Base-by-base conservation (phyloP, 768 basidiomycete species). In the Terana coerulea region DNA sequence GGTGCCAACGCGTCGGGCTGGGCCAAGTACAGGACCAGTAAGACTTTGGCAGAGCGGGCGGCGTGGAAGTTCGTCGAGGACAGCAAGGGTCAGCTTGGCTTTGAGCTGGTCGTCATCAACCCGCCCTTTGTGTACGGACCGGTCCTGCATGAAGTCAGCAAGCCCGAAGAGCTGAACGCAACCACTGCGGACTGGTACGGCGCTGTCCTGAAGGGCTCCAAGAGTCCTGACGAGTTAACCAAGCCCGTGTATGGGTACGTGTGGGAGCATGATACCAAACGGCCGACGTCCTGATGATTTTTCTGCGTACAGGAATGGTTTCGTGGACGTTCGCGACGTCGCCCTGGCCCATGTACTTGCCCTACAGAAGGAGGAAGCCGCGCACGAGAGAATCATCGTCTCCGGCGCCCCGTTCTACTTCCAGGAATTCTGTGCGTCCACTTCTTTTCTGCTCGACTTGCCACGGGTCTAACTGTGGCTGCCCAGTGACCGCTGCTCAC, bases 41-140 rank as follows among this genome's bases (percentile, higher is more conserved):
- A 86, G 71, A 73, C 71, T 0, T 68, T 82, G 6, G 81, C 84
- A 0, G 84, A 86, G 67, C 71, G 67, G 56, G 74, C 75, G 14
- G 78, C 78, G 15, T 81, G 80, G 80, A 64, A 67, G 3, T 75
- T 73, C 53, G 59, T 74, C 22, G 62, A 74, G 19, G 53, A 72
- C 42, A 68, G 80, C 53, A 74, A 77, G 47, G 40, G 41, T 10
- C 60, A 69, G 39, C 59, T 79, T 21, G 54, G 61, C 1, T 83
- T 76, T 74, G 83, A 83, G 52, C 52, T 84, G 11, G 67, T 72
- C 0, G 71, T 72, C 3, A 47, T 85, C 28, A 75, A 76, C 55
- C 81, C 82, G n/a, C 78, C 83, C 4, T 77, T 66, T 45, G 47
- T 56, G 14, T 56, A 33, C 37, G 50, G 59, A 11, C 63, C 63